These are phyloP conservation scores for Solioccasus polychromus DNA, from an alignment of 768 basidiomycete genomes.

Conservation along the genomic window DNA sequence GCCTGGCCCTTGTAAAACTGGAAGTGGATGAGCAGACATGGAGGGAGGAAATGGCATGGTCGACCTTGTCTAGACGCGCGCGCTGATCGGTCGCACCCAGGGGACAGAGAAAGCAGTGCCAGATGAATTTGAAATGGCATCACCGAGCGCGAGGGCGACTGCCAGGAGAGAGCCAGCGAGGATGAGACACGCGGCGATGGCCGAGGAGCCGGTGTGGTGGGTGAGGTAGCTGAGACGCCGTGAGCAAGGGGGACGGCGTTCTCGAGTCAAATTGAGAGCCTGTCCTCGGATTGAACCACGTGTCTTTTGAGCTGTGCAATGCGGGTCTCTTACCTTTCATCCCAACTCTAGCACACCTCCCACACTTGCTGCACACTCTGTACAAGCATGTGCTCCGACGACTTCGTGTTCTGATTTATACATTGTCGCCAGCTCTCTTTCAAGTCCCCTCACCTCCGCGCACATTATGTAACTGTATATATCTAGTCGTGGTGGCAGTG, in stretches of 20 bases:
- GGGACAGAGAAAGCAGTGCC: too few relatives aligned
- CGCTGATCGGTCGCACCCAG: too few relatives aligned
- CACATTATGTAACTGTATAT: too few relatives aligned
- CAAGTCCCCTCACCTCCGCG: too few relatives aligned
- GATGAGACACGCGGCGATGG: slow-evolving; percentile 26
- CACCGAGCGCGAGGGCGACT: slow-evolving; percentile 19
- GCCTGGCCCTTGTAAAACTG: too few relatives aligned
- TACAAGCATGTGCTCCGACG: slow-evolving; percentile 79
- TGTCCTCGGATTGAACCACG: slow-evolving; percentile 64
- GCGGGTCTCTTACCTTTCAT: slow-evolving; percentile 39
- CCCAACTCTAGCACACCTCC: slow-evolving; percentile 70
- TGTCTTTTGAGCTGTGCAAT: slow-evolving; percentile 59
- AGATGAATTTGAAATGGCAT: too few relatives aligned
- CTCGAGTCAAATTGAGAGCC: slow-evolving; percentile 62
- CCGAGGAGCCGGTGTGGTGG: slow-evolving; percentile 29
- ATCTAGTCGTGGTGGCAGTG: too few relatives aligned
- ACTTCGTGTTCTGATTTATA: slow-evolving; percentile 75
- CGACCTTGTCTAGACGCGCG: too few relatives aligned
- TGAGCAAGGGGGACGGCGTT: too few relatives aligned
- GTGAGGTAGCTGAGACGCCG: too few relatives aligned
- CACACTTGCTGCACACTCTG: slow-evolving; percentile 71
- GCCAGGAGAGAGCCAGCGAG: slow-evolving; percentile 22
- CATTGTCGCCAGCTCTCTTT: slow-evolving; percentile 71
- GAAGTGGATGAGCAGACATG: too few relatives aligned
- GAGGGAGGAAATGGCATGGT: too few relatives aligned